Evolutionary conservation across 371 early-diverging fungal species (phyloP), one percentile per base, ranked within the genome.

Genomic region (Mortierella sp.): DNA sequence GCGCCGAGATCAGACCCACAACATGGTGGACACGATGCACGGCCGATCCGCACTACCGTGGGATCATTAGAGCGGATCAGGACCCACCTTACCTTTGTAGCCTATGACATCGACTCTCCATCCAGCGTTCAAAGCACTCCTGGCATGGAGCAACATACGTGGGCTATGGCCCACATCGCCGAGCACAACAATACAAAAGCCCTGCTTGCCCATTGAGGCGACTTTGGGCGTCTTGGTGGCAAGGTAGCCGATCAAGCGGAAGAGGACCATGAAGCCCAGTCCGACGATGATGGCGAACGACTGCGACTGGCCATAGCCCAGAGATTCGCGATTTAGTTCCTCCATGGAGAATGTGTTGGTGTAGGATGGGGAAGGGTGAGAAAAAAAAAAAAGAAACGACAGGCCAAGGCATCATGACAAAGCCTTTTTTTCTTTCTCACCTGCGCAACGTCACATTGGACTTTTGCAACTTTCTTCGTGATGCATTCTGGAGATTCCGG

Each of bases 101-200:
- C 95, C 97, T 58, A 97, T 87, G 28, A 97, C 62, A 69, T 95
- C 90, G 3, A 97, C 96, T 12, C 64, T 58, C 63, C 85, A 89
- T 0, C 92, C 93, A 12, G 84, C 82, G 41, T 84, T 79, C 26
- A 66, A 30, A 6, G 92, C 93, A 42, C 94, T 93, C 8, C 88
- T 71, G n/a, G 95, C 95, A 73, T 98, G 98, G 65, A 93, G 90
- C 59, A 92, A 86, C 92, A 96, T 97, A n/a, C 98, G 91, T 13
- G 98, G 97, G n/a, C 95, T 95, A 58, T 92, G 88, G 7, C 95
- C 96, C 68, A 96, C 86, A 72, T 97, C 98, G 3, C 96, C 97
- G 34, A 96, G 81, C 2, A 97, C 97, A 13, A 96, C 83, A 19
- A 96, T 54, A 16, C 79, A 80, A 52, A 79, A 64, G 43, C 71